phyloP scores from a whole-genome alignment of 352 stramenopile species.

The Peronospora destructor region DNA sequence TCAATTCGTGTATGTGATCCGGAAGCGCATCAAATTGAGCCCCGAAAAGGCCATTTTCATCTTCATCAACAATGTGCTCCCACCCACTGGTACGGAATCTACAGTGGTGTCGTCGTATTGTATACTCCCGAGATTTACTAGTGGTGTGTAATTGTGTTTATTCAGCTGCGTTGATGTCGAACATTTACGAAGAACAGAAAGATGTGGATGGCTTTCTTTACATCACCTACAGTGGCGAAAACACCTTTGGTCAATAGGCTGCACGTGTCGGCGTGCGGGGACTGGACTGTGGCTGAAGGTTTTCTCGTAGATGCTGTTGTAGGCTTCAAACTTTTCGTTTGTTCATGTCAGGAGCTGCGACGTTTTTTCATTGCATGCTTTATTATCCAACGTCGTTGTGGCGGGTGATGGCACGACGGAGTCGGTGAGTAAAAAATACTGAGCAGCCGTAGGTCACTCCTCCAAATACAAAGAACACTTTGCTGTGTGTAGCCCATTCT shows the following conservation, averaged over 20 bases:
- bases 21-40: conserved; percentile 98
- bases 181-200: conserved; percentile 99
- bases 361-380: conserved; percentile 4
- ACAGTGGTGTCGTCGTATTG: not conserved
- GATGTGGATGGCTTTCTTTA: conserved; percentile 99
- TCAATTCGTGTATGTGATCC: conserved; percentile 99
- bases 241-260: conserved; percentile 92
- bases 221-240: conserved; percentile 99
- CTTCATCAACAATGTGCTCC: conserved; percentile 98
- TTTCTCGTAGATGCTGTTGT: conserved; percentile 23
- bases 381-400: not conserved
- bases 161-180: conserved; percentile 94
- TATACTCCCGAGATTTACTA: not conserved
- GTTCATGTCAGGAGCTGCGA: conserved; percentile 4
- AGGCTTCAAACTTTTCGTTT: conserved; percentile 1
- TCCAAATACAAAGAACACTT: conserved; percentile 26
- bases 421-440: conserved; percentile 3
- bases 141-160: conserved; percentile 1
- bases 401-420: conserved; percentile 5
- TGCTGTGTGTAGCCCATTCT: conserved; percentile 27
- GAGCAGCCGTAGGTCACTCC: conserved; percentile 2
- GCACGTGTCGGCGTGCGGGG: conserved; percentile 5
- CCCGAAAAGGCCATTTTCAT: conserved; percentile 97
- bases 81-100: conserved; percentile 79
- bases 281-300: conserved; percentile 36